phyloP scores from a whole-genome alignment of 2,329 filamentous ascomycete genomes.

The Periconia sp. region DNA sequence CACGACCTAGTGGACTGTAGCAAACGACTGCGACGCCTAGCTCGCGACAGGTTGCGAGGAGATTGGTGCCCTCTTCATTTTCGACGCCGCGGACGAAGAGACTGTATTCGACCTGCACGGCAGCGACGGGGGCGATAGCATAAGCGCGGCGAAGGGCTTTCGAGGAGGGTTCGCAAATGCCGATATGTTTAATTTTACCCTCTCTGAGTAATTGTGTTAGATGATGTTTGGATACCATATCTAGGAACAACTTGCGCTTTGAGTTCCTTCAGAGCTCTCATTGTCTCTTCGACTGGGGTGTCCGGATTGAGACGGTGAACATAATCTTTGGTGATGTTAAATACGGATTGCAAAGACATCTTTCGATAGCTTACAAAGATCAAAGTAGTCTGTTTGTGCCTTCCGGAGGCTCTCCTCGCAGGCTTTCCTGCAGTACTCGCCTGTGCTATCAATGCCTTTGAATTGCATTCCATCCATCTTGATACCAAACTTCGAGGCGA shows the following conservation, averaged over 20 bases:
- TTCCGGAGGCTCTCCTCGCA: slow-evolving; percentile 42
- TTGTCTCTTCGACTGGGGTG: slow-evolving; percentile 52
- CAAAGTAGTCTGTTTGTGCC: slow-evolving; percentile 46
- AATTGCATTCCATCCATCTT: slow-evolving; percentile 17
- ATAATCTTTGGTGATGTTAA: slow-evolving; percentile 26
- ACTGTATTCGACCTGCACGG: slow-evolving; percentile 56
- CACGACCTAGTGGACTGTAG: slow-evolving; percentile 36
- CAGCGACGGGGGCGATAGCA: slow-evolving; percentile 50
- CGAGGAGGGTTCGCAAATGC: slow-evolving; percentile 50
- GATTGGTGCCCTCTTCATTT: slow-evolving; percentile 8
- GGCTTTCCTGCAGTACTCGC: slow-evolving; percentile 44
- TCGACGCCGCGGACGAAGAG: slow-evolving; percentile 53
- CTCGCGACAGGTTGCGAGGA: slow-evolving; percentile 44
- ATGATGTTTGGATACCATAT: no score
- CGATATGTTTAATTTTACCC: slow-evolving; percentile 53
- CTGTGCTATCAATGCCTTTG: slow-evolving; percentile 39
- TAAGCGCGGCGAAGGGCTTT: slow-evolving; percentile 53
- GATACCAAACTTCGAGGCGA: slow-evolving; percentile 24
- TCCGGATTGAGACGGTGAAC: slow-evolving; percentile 45
- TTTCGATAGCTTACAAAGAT: slow-evolving; percentile 51
- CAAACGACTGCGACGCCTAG: slow-evolving; percentile 40
- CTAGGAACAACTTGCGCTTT: slow-evolving; percentile 38
- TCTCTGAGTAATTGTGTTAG: no score
- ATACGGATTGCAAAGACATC: neutral
- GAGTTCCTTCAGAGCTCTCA: slow-evolving; percentile 53